Percentiles rank a stretch among this genome's conserved stretches.
phyloP scores from a whole-genome alignment of 441 rosid genomes.

The Euphorbia celastroides region DNA sequence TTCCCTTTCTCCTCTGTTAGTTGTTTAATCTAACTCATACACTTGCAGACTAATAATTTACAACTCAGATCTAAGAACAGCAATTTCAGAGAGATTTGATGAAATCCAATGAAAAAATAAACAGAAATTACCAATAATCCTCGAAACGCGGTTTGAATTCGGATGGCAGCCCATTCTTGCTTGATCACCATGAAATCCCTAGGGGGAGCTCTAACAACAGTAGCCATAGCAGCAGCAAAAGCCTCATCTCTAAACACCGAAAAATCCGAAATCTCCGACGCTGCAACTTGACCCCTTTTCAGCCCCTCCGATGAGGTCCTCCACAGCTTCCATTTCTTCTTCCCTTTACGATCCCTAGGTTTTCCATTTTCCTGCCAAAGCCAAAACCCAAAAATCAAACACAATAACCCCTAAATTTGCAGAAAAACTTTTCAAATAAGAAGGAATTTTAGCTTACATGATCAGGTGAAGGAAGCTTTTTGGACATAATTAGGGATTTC shows the following conservation, averaged over 20 bases:
- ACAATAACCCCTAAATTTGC: not conserved
- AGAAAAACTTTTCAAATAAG: not conserved
- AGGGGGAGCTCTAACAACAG: constrained; percentile 61
- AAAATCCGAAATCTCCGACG: constrained; percentile 41
- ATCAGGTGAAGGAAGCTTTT: constrained; percentile 34
- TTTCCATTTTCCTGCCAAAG: constrained; percentile 43
- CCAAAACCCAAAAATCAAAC: constrained; percentile 1
- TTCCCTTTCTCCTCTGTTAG: too few species aligned
- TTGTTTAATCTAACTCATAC: too few species aligned
- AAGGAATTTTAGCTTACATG: constrained; percentile 26
- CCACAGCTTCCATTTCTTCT: constrained; percentile 94
- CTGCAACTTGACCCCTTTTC: constrained; percentile 32
- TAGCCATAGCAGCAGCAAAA: constrained; percentile 60
- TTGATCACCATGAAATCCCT: constrained; percentile 55
- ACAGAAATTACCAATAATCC: constrained; percentile 50
- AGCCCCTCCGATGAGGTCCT: constrained; percentile 65
- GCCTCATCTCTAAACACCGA: constrained; percentile 34
- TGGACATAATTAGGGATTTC: constrained; percentile 50
- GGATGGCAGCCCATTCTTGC: constrained; percentile 75
- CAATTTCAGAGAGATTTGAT: not conserved
- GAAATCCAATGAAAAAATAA: not conserved
- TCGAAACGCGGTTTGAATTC: constrained; percentile 74
- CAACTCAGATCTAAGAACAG: not conserved
- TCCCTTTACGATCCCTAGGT: constrained; percentile 37
- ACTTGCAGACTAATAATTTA: too few species aligned